Evolutionary conservation across 75 land plant genomes (phyloP).

Genomic region (Pseudotsuga menziesii): DNA sequence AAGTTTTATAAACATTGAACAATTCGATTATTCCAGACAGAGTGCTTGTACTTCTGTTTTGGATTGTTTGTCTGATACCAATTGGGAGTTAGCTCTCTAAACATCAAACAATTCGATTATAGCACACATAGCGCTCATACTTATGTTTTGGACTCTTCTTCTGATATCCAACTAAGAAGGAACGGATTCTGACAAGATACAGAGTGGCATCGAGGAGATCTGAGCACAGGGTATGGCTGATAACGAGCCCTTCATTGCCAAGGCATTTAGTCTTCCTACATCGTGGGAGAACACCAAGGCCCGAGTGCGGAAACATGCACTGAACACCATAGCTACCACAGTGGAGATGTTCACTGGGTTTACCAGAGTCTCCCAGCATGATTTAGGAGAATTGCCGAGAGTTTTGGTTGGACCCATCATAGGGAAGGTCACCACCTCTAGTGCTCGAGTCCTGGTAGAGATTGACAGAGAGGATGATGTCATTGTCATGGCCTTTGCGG

Average conservation of each 20-base stretch:
- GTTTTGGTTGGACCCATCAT: conserved; percentile 45
- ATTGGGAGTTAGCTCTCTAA: too few relatives aligned
- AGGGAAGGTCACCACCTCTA: conserved; percentile 30
- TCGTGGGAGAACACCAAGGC: not conserved
- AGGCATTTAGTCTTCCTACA: not conserved
- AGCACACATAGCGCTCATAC: too few relatives aligned
- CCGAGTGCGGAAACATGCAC: conserved; percentile 3
- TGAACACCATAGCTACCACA: not conserved
- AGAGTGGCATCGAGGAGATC: not conserved
- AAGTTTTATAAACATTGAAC: too few relatives aligned
- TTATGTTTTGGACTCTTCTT: too few relatives aligned
- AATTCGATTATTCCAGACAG: too few relatives aligned
- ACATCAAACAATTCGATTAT: too few relatives aligned
- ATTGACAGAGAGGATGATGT: conserved; percentile 10
- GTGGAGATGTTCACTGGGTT: not conserved
- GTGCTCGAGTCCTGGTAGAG: conserved; percentile 37
- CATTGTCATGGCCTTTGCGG: not conserved
- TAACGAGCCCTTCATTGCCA: not conserved
- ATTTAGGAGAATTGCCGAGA: conserved; percentile 15
- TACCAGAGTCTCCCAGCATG: not conserved
- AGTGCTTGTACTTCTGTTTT: too few relatives aligned
- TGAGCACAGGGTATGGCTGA: not conserved
- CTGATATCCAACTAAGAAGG: too few relatives aligned
- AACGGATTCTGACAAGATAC: too few relatives aligned
- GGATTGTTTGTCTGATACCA: too few relatives aligned